These are phyloP conservation scores for Gelatoporia subvermispora DNA, from an alignment of 768 basidiomycete species.

Conservation along the genomic window DNA sequence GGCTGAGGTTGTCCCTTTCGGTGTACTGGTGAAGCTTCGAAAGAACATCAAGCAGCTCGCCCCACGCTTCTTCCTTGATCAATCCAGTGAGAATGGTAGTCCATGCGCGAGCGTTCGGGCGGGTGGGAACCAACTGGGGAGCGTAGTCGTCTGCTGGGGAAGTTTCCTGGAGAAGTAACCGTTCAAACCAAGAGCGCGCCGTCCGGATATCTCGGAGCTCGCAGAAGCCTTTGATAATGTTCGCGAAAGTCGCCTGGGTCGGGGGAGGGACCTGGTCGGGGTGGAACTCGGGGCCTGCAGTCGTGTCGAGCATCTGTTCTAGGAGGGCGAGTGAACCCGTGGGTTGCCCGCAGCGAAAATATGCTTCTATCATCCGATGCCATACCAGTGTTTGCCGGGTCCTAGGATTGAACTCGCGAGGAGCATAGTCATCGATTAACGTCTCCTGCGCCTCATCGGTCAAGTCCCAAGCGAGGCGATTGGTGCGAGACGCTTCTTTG, in stretches of 20 bases:
- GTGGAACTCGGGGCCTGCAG: constrained; percentile 26
- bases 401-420: not conserved
- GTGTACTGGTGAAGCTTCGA: not conserved
- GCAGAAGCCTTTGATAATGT: constrained; percentile 64
- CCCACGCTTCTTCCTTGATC: constrained; percentile 40
- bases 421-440: constrained; percentile 5
- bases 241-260: constrained; percentile 56
- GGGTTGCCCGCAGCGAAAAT: constrained; percentile 60
- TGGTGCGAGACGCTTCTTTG: constrained; percentile 34
- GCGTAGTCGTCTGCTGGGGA: constrained; percentile 32
- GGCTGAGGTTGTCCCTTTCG: too few species aligned
- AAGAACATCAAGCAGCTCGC: constrained; percentile 25
- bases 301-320: constrained; percentile 62
- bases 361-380: constrained; percentile 74
- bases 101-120: constrained; percentile 57
- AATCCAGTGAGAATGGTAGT: constrained; percentile 53
- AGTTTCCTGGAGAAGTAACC: constrained; percentile 42
- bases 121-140: constrained; percentile 37
- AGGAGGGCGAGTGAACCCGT: constrained; percentile 62
- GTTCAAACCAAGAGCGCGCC: constrained; percentile 69
- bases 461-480: constrained; percentile 31
- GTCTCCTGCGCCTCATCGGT: constrained; percentile 3
- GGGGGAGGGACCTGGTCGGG: constrained; percentile 48
- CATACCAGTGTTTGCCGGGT: constrained; percentile 30
- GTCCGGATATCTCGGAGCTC: constrained; percentile 53